A percentile compares a stretch with the other conserved stretches of the same genome.
These are phyloP conservation scores for Planoprotostelium fungivorum DNA, from an alignment of 78 protist species.

Conservation along the genomic window DNA sequence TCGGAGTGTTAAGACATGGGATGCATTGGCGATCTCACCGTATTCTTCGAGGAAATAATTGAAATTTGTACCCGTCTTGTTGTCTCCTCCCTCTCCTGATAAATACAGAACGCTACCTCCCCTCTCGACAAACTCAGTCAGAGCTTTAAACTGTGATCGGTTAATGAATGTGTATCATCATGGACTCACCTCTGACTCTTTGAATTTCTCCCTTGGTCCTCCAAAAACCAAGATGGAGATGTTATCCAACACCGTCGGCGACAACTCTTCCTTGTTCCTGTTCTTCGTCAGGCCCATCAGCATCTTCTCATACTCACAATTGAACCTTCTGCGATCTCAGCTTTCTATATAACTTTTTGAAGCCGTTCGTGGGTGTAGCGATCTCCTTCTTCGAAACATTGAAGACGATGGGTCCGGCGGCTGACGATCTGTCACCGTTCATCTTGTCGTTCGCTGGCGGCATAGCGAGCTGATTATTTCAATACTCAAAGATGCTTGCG, in stretches of 20 bases:
- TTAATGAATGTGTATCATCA: not conserved
- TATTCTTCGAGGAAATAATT: slow-evolving; percentile 57
- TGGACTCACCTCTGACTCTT: slow-evolving; percentile 8
- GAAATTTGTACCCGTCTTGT: slow-evolving; percentile 19
- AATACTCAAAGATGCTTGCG: no score
- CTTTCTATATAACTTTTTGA: slow-evolving; percentile 2
- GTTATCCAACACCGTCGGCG: not conserved
- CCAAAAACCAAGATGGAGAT: slow-evolving; percentile 12
- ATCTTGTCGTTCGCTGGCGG: not conserved
- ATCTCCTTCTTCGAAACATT: slow-evolving; percentile 1
- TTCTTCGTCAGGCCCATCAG: not conserved
- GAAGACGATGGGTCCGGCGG: not conserved
- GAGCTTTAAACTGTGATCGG: slow-evolving; percentile 25
- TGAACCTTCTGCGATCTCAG: not conserved
- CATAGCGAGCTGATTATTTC: no score
- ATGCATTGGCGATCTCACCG: not conserved
- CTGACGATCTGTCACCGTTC: not conserved
- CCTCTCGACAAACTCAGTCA: slow-evolving; percentile 7
- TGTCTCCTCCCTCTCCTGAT: slow-evolving; percentile 67
- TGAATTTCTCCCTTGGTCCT: slow-evolving; percentile 50
- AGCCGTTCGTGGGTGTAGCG: not conserved
- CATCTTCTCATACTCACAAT: not conserved
- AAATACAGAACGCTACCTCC: slow-evolving; percentile 66
- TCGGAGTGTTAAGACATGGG: no score
- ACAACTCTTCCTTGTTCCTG: slow-evolving; percentile 5